These are phyloP conservation scores for Dipodascopsis uninucleata DNA, from an alignment of 805 yeast genomes.

Conservation along the genomic window DNA sequence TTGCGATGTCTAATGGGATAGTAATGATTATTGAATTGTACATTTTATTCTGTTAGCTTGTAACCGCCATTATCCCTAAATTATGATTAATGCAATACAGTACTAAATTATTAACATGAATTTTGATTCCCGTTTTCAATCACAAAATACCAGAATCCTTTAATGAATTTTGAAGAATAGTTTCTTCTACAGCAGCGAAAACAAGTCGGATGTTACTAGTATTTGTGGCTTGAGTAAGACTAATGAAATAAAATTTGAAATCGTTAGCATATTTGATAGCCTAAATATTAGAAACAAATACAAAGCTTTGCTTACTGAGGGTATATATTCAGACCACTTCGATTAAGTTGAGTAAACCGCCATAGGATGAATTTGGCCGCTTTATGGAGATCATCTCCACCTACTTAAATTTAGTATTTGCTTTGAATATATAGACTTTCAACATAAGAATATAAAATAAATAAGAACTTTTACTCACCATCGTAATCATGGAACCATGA, in stretches of 20 bases:
- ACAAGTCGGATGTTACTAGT: conserved; percentile 84
- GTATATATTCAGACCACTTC: conserved; percentile 74
- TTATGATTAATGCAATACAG: too few species aligned
- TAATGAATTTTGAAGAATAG: conserved; percentile 69
- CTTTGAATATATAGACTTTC: too few species aligned
- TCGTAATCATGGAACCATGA: conserved; percentile 78
- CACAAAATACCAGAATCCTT: conserved; percentile 72
- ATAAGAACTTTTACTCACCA: conserved; percentile 10
- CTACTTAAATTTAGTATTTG: too few species aligned
- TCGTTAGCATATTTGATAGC: not conserved
- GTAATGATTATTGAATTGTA: too few species aligned
- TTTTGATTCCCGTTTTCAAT: too few species aligned
- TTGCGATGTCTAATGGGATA: too few species aligned
- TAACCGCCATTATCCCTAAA: too few species aligned
- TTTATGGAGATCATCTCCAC: conserved; percentile 83
- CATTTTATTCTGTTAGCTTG: too few species aligned
- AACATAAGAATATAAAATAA: not conserved
- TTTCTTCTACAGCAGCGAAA: conserved; percentile 78
- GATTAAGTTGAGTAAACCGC: conserved; percentile 81
- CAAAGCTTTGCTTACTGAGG: conserved; percentile 50
- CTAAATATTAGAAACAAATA: not conserved
- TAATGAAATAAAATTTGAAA: too few species aligned
- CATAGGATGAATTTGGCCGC: conserved; percentile 89
- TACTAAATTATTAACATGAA: too few species aligned
- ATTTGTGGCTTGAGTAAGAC: conserved; percentile 85